Percentiles rank a stretch among this genome's conserved stretches.
These are phyloP conservation scores for Monosporozyma yasuniensis DNA, from an alignment of 805 yeast species.

Conservation along the genomic window DNA sequence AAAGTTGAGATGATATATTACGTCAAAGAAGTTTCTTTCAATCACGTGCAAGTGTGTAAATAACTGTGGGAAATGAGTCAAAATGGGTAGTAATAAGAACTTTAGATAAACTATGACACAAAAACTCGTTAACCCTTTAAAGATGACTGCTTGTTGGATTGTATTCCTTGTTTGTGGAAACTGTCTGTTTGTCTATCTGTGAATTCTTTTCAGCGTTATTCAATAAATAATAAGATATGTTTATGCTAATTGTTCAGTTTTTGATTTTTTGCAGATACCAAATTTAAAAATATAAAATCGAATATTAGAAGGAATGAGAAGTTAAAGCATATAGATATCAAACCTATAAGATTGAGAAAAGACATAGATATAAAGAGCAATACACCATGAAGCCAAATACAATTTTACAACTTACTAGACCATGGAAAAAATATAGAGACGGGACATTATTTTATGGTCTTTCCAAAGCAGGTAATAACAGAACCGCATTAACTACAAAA, in stretches of 20 bases:
- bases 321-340: not conserved
- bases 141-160: not conserved
- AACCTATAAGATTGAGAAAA: too few species aligned
- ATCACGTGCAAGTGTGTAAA: not conserved
- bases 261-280: not conserved
- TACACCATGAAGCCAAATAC: slow-evolving; percentile 43
- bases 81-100: too few species aligned
- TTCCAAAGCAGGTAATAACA: slow-evolving; percentile 70
- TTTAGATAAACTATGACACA: not conserved
- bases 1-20: not conserved
- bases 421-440: slow-evolving; percentile 81
- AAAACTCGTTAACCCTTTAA: not conserved
- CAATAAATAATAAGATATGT: not conserved
- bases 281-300: not conserved
- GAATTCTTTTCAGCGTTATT: too few species aligned
- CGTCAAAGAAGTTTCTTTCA: not conserved
- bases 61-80: not conserved
- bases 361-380: not conserved
- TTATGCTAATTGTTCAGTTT: not conserved
- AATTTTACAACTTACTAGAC: slow-evolving; percentile 52
- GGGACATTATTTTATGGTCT: slow-evolving; percentile 79
- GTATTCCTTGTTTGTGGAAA: not conserved
- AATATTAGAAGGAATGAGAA: not conserved
- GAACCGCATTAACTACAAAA: slow-evolving; percentile 79
- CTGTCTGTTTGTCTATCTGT: too few species aligned